Evolutionary conservation across 31 red algal species (phyloP).

Genomic region (Odonthalia washingtoniensis): DNA sequence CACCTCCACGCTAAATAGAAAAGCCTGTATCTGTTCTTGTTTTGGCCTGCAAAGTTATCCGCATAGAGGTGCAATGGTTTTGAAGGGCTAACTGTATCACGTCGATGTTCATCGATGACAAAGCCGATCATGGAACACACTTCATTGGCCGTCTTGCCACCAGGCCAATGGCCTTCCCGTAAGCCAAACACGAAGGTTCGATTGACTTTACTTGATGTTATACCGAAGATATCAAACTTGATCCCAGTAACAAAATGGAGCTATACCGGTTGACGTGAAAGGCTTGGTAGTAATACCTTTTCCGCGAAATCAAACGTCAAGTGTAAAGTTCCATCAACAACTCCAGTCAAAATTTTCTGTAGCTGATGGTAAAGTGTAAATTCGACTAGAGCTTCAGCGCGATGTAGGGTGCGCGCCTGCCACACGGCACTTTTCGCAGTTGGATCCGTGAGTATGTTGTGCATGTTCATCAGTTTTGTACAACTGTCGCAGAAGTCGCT

Average conservation of each 20-base stretch:
- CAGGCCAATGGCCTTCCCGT: conserved; percentile 2
- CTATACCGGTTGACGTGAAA: background rate
- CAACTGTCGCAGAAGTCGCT: background rate
- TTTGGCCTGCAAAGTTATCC: conserved; percentile 30
- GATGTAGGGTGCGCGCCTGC: background rate
- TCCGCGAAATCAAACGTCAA: background rate
- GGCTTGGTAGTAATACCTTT: background rate
- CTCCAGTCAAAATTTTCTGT: background rate
- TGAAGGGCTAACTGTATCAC: background rate
- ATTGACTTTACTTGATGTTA: background rate
- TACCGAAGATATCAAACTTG: background rate
- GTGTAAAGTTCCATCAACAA: background rate
- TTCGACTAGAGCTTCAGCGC: background rate
- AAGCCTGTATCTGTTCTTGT: conserved; percentile 17
- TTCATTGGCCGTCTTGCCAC: background rate
- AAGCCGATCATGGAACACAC: background rate
- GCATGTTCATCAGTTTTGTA: background rate
- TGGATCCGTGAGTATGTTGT: background rate
- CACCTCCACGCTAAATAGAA: conserved; percentile 2
- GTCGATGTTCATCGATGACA: background rate
- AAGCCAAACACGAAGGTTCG: background rate
- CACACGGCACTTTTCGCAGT: background rate
- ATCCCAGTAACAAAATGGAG: background rate
- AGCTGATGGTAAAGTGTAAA: background rate
- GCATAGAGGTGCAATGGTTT: background rate